Conservation (phyloP, 1,139 yeast genomes). For the Insectozyma bohioensis region DNA sequence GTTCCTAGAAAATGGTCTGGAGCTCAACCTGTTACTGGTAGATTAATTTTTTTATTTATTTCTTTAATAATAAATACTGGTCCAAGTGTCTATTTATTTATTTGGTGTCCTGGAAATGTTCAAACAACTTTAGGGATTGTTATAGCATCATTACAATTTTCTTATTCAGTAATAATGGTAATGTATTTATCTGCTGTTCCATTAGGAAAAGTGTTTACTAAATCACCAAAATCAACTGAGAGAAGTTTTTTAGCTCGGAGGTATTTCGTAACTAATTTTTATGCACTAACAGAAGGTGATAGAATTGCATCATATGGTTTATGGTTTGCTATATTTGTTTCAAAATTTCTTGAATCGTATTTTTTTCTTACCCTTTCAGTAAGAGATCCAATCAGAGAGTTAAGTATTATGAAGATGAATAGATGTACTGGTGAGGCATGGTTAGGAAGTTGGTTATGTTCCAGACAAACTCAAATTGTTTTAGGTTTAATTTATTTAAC, state of each 20-base stretch:
- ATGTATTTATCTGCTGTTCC: conserved; percentile 49
- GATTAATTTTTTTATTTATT: conserved; percentile 31
- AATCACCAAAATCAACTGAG: conserved; percentile 14
- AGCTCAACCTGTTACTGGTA: conserved; percentile 40
- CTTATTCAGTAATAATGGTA: conserved; percentile 41
- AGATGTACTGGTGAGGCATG: conserved; percentile 47
- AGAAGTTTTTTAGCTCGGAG: conserved; percentile 34
- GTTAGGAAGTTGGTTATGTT: conserved; percentile 41
- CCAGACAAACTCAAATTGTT: conserved; percentile 39
- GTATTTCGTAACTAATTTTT: conserved; percentile 37
- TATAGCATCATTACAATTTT: conserved; percentile 45
- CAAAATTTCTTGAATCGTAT: conserved; percentile 52
- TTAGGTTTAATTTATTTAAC: conserved; percentile 37
- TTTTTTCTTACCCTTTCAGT: conserved; percentile 49
- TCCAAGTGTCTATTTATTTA: conserved; percentile 46
- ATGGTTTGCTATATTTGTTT: conserved; percentile 47
- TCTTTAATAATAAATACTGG: conserved; percentile 29
- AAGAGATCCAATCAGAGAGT: conserved; percentile 49
- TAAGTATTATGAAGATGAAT: conserved; percentile 37
- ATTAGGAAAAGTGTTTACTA: conserved; percentile 39
- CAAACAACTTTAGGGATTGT: conserved; percentile 31
- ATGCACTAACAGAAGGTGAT: conserved; percentile 36
- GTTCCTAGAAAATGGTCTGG: conserved; percentile 61
- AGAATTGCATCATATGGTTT: conserved; percentile 43
- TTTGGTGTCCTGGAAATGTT: conserved; percentile 23